phyloP scores from a whole-genome alignment of 2,329 filamentous ascomycete genomes.

The Penicillium sp. region DNA sequence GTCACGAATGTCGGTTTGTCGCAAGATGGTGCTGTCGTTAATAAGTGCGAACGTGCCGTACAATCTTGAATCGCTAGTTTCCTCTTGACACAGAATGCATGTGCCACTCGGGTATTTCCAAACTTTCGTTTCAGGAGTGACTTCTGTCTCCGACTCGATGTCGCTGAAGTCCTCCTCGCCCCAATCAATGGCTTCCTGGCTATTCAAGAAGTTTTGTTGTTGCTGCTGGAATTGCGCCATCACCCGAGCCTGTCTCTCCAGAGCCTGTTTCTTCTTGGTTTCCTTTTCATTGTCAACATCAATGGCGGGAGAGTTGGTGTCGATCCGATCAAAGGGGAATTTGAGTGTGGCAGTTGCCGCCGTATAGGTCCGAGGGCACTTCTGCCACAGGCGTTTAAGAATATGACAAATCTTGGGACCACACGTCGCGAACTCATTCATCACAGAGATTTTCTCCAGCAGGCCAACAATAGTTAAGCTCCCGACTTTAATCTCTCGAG shows the following conservation, averaged over 20 bases:
- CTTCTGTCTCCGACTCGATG: constrained; percentile 45
- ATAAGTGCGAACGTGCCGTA: constrained; percentile 93
- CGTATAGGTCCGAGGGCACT: constrained; percentile 67
- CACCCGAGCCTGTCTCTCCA: constrained; percentile 83
- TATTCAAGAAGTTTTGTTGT: constrained; percentile 89
- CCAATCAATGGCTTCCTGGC: constrained; percentile 82
- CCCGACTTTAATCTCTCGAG: constrained; percentile 44
- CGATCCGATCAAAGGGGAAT: constrained; percentile 69
- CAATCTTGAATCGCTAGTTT: constrained; percentile 78
- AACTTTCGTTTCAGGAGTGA: constrained; percentile 60
- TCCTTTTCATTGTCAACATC: constrained; percentile 57
- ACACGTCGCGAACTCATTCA: constrained; percentile 72
- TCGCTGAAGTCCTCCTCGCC: constrained; percentile 74
- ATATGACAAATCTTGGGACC: constrained; percentile 80
- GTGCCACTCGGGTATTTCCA: constrained; percentile 92
- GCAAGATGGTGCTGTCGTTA: constrained; percentile 75
- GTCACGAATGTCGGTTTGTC: constrained; percentile 79
- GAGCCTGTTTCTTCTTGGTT: constrained; percentile 80
- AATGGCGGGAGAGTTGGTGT: constrained; percentile 72
- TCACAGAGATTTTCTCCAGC: constrained; percentile 51
- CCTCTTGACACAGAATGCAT: constrained; percentile 94
- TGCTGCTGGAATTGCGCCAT: constrained; percentile 99
- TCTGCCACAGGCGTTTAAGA: constrained; percentile 77
- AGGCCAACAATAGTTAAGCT: constrained; percentile 48
- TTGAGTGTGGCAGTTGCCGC: constrained; percentile 55